Conservation (phyloP, 805 yeast species). For the Myxozyma sirexii region DNA sequence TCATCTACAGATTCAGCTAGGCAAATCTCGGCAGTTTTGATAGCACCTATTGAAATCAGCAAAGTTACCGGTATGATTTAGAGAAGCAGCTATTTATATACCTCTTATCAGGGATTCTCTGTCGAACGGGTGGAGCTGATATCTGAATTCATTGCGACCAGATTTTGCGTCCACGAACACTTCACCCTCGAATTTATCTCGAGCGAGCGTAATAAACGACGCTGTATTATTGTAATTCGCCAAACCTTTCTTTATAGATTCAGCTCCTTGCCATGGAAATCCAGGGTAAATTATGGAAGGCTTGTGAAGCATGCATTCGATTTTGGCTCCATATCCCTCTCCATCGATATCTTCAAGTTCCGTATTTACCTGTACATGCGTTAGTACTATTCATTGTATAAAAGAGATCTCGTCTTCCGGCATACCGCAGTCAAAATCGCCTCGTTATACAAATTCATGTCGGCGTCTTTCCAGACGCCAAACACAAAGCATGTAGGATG, state of each 20-base stretch:
- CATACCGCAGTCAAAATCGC: conserved; percentile 56
- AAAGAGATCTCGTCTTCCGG: conserved; percentile 26
- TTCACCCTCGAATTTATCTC: conserved; percentile 51
- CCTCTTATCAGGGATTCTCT: conserved; percentile 32
- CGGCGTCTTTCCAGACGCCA: conserved; percentile 49
- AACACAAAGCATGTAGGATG: conserved; percentile 51
- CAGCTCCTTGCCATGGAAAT: conserved; percentile 50
- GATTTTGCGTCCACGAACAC: conserved; percentile 45
- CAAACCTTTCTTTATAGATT: conserved; percentile 42
- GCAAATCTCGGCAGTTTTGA: conserved; percentile 12
- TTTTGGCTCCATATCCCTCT: conserved; percentile 54
- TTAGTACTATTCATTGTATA: not conserved
- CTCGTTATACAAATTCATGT: conserved; percentile 46
- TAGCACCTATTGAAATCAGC: conserved; percentile 5
- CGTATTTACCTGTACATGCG: conserved; percentile 9
- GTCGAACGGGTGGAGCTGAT: conserved; percentile 49
- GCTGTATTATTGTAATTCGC: conserved; percentile 47
- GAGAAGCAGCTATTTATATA: not conserved
- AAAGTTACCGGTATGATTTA: not conserved
- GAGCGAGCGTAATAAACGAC: conserved; percentile 49
- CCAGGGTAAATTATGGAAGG: conserved; percentile 48
- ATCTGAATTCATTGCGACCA: conserved; percentile 45
- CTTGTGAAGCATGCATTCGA: conserved; percentile 53
- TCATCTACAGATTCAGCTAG: conserved; percentile 17
- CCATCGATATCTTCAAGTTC: conserved; percentile 57